Percentiles rank a stretch among this genome's conserved stretches.
These are phyloP conservation scores for Thuja plicata DNA, from an alignment of 83 land plant species.

Conservation along the genomic window DNA sequence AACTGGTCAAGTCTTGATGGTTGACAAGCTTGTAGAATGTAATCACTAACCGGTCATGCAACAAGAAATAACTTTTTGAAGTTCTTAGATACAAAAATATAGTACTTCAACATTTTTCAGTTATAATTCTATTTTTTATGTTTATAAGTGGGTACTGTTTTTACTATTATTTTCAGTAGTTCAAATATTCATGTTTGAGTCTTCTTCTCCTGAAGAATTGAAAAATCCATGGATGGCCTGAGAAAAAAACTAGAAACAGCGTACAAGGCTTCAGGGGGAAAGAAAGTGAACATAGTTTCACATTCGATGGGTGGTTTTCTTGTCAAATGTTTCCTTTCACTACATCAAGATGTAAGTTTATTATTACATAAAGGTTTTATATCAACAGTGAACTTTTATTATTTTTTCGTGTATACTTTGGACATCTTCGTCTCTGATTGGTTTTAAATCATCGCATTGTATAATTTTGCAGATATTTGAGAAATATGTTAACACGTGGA, in stretches of 20 bases:
- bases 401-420: not conserved
- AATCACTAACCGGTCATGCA: not conserved
- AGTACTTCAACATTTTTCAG: not conserved
- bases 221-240: conserved; percentile 68
- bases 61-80: not conserved
- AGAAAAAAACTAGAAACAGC: conserved; percentile 70
- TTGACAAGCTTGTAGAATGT: not conserved
- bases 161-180: not conserved
- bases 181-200: not conserved
- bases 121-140: not conserved
- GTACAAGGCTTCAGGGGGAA: conserved; percentile 80
- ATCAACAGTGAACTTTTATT: not conserved
- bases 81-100: not conserved
- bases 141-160: not conserved
- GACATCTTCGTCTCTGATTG: not conserved
- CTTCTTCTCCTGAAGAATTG: conserved; percentile 37
- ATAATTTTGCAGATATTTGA: conserved; percentile 60
- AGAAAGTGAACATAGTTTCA: conserved; percentile 83
- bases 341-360: conserved; percentile 63
- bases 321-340: conserved; percentile 69
- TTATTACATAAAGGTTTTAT: conserved; percentile 19
- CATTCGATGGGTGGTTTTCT: conserved; percentile 98
- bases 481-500: conserved; percentile 85
- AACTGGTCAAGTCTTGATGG: not conserved
- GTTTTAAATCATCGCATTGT: not conserved